A percentile compares a stretch with the other conserved stretches of the same genome.
phyloP scores from a whole-genome alignment of 202 grass and related monocot genomes.

The Alloteropsis angusta region DNA sequence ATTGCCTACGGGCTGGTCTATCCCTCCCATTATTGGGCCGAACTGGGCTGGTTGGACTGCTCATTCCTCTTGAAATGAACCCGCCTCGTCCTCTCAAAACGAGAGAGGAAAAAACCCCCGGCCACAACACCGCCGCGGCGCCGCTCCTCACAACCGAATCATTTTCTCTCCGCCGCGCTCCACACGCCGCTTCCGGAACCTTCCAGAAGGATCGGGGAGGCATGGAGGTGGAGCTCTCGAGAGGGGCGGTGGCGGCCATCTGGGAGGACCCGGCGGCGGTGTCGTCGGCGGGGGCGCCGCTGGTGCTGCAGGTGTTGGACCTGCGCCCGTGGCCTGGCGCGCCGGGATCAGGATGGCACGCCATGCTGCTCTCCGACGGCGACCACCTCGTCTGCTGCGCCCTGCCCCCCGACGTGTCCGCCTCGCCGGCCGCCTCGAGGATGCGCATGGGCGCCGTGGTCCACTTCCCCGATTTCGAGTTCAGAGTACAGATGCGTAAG shows the following conservation, averaged over 20 bases:
- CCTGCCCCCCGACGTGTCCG: background rate
- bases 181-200: background rate
- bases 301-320: constrained; percentile 21
- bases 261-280: background rate
- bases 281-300: background rate
- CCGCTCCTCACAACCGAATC: background rate
- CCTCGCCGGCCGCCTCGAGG: background rate
- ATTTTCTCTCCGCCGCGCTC: background rate
- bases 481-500: too few species aligned
- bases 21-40: too few species aligned
- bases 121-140: background rate
- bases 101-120: too few species aligned
- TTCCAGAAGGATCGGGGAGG: background rate
- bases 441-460: background rate
- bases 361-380: constrained; percentile 45
- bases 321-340: constrained; percentile 14
- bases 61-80: too few species aligned
- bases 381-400: background rate
- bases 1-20: too few species aligned
- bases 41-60: too few species aligned
- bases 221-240: background rate
- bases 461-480: background rate
- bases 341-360: constrained; percentile 24
- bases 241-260: background rate
- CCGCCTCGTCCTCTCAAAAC: background rate